Percentiles rank a stretch among this genome's conserved stretches.
Conservation (phyloP, 2,329 filamentous ascomycete genomes). For the Botryotinia narcissicola region DNA sequence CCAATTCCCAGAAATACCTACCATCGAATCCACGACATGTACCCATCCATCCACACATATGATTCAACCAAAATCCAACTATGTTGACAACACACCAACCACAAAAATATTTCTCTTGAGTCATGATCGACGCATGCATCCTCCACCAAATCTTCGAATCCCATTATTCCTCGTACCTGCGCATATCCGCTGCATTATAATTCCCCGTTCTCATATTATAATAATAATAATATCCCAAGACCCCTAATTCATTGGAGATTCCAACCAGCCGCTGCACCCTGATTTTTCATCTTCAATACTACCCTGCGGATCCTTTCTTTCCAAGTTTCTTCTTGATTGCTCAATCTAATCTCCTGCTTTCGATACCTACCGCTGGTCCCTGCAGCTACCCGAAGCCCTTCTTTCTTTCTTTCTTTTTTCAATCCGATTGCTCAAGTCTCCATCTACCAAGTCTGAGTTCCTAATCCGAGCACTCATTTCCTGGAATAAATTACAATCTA, state of each 20-base stretch:
- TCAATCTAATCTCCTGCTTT: neutral
- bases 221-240: neutral
- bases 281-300: neutral
- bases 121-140: neutral
- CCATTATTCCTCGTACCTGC: neutral
- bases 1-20: neutral
- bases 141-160: neutral
- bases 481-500: accelerated
- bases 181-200: neutral
- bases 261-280: neutral
- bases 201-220: neutral
- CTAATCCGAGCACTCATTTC: neutral
- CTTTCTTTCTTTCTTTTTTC: neutral
- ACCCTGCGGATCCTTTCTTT: neutral
- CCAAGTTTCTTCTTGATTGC: neutral
- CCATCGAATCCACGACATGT: neutral
- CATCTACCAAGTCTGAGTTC: neutral
- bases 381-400: neutral
- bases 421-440: neutral
- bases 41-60: too few species aligned
- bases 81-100: slow-evolving; percentile 1
- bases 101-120: neutral
- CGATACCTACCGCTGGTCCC: neutral
- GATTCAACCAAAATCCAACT: too few species aligned
- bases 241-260: neutral